phyloP scores from a whole-genome alignment of 495 filamentous ascomycete species.

The Talaromyces proteolyticus region DNA sequence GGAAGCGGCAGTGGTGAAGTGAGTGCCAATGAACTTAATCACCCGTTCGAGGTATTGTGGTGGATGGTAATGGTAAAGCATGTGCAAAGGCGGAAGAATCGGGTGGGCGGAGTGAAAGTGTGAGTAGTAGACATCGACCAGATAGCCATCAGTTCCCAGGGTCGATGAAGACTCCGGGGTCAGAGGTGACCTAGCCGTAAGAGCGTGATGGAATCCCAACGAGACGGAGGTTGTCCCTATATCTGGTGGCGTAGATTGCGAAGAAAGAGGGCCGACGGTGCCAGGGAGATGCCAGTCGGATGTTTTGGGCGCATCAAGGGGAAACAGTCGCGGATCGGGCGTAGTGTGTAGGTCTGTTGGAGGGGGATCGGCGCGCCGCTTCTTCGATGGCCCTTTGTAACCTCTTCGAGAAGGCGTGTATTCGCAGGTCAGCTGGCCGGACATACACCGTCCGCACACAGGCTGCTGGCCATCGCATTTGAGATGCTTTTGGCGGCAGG shows the following conservation, averaged over 20 bases:
- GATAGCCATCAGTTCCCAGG: slow-evolving; percentile 29
- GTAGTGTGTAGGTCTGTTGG: slow-evolving; percentile 22
- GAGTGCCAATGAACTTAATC: slow-evolving; percentile 40
- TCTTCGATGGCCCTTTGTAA: slow-evolving; percentile 42
- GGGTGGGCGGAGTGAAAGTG: slow-evolving; percentile 42
- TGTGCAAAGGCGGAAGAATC: slow-evolving; percentile 30
- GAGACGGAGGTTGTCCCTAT: slow-evolving; percentile 4
- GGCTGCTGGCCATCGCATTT: slow-evolving; percentile 41
- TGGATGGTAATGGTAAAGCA: slow-evolving; percentile 20
- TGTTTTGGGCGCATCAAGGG: neutral
- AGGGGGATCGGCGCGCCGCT: slow-evolving; percentile 33
- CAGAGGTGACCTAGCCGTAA: slow-evolving; percentile 15
- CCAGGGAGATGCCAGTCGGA: neutral
- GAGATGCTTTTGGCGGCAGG: slow-evolving; percentile 56
- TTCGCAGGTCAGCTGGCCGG: slow-evolving; percentile 28
- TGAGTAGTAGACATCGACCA: slow-evolving; percentile 41
- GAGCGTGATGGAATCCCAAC: neutral
- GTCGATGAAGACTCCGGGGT: slow-evolving; percentile 36
- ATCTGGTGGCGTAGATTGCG: slow-evolving; percentile 10
- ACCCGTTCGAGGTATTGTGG: slow-evolving; percentile 38
- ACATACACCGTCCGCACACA: slow-evolving; percentile 33
- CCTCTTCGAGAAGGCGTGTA: slow-evolving; percentile 43
- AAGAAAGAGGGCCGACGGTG: neutral
- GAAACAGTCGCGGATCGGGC: slow-evolving; percentile 12
- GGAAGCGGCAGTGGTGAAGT: slow-evolving; percentile 35